Percentiles rank a stretch among this genome's conserved stretches.
These are phyloP conservation scores for Suillus alpinus DNA, from an alignment of 768 basidiomycete genomes.

Conservation along the genomic window DNA sequence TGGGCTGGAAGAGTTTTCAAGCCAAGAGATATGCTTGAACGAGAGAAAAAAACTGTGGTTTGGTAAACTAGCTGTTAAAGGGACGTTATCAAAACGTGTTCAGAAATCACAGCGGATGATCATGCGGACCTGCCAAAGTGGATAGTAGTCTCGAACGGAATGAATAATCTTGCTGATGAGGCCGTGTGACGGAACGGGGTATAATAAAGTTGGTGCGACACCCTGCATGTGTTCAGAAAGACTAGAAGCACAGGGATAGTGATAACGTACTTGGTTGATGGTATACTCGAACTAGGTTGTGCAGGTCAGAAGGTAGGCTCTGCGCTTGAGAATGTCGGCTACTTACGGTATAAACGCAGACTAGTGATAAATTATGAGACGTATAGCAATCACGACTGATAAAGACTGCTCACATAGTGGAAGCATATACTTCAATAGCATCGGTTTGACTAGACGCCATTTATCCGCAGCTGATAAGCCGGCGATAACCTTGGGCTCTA, in stretches of 20 bases:
- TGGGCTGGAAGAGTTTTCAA: conserved; percentile 71
- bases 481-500: conserved; percentile 41
- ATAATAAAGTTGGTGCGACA: conserved; percentile 85
- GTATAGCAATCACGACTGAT: neutral
- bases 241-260: neutral
- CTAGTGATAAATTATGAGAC: conserved; percentile 28
- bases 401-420: conserved; percentile 68
- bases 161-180: conserved; percentile 77
- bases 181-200: conserved; percentile 73
- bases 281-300: conserved; percentile 81
- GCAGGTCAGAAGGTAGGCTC: conserved; percentile 19
- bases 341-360: conserved; percentile 63
- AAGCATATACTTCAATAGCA: conserved; percentile 85
- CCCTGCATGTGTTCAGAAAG: conserved; percentile 46
- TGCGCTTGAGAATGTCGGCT: neutral
- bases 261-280: conserved; percentile 70
- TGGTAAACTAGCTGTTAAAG: conserved; percentile 73
- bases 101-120: neutral
- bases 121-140: conserved; percentile 77
- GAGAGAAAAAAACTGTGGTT: conserved; percentile 89
- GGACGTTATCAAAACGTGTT: neutral
- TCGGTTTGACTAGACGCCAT: conserved; percentile 74
- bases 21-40: conserved; percentile 85
- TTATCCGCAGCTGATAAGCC: conserved; percentile 72
- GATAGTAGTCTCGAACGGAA: conserved; percentile 89